Base-by-base conservation (phyloP, 306 rosid genomes). In the Arachis hypogaea region DNA sequence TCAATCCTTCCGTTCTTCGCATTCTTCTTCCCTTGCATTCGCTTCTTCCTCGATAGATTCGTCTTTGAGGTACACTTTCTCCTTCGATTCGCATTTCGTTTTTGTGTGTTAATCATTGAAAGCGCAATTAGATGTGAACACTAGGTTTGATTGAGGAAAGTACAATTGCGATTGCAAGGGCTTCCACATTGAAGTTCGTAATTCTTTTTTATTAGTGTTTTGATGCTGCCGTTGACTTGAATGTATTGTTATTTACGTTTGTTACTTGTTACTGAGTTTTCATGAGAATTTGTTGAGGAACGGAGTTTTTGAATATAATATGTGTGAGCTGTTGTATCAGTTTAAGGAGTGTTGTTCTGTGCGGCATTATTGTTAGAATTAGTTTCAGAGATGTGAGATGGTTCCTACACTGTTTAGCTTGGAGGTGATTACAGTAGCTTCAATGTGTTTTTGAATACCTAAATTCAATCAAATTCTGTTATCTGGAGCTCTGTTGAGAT, bases 1-100 rank as follows among this genome's bases (percentile, higher is more conserved):
- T 5, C 51, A 55, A 8, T 90, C 61, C 96, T 95, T 54, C 98
- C 92, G 7, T 22, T 90, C 73, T 87, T 90, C 75, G 82, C 80
- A 54, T 72, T 95, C 62, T 82, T 86, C 82, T 95, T 95, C 84
- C 98, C 97, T 63, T 52, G 85, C 11, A 70, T 86, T 41, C 97
- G 99, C 10, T 90, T 87, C 81, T 64, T 92, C 29, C 93, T 95
- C 69, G 99, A 95, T 67, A 85, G 86, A 73, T 83, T 95, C 64
- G 49, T 95, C n/a, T 90, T 95, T 74, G 93, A 95, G 99, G 99
- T 95, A 85, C 63, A 18, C 8, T 22, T 11, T 11, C 6, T 66
- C n/a, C 64, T 14, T 4, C 38, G 38, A 33, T 33, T 30, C n/a
- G 14, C 9, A 12, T 28, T 14, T 67, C 46, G 60, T 22, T 9